phyloP scores from a whole-genome alignment of 2,329 filamentous ascomycete species.

The Davidsoniella eucalypti region DNA sequence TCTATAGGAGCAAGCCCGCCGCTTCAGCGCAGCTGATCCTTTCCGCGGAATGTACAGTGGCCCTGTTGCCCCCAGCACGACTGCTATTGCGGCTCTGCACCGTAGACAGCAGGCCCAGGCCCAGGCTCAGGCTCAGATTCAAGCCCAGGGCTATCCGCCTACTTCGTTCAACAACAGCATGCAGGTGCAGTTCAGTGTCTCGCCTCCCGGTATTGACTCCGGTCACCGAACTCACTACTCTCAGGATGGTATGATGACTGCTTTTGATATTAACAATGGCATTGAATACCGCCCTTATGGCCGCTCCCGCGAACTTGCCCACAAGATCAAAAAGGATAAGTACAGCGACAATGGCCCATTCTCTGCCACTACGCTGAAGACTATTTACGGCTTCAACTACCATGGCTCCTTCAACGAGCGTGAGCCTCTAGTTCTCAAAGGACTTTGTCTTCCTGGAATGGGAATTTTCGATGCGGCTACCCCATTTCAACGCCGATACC shows the following conservation, averaged over 20 bases:
- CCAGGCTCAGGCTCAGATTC: background rate
- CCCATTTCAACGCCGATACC: slow-evolving; percentile 52
- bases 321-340: background rate
- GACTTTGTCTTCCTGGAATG: slow-evolving; percentile 63
- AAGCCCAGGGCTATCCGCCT: background rate
- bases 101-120: background rate
- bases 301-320: background rate
- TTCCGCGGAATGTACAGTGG: slow-evolving; percentile 11
- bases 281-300: slow-evolving; percentile 9
- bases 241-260: background rate
- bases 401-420: slow-evolving; percentile 5
- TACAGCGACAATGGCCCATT: slow-evolving; percentile 6
- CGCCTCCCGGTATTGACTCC: background rate
- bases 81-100: background rate
- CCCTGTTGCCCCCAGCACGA: background rate
- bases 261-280: background rate
- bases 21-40: slow-evolving; percentile 7
- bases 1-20: slow-evolving; percentile 7
- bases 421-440: slow-evolving; percentile 37
- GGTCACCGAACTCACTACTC: background rate
- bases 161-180: background rate
- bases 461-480: slow-evolving; percentile 67
- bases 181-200: background rate
- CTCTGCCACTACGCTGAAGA: slow-evolving; percentile 11
- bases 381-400: slow-evolving; percentile 5